Percentiles rank a stretch among this genome's conserved stretches.
These are phyloP conservation scores for Moesziomyces antarcticus DNA, from an alignment of 1,284 basidiomycete species.

Conservation along the genomic window DNA sequence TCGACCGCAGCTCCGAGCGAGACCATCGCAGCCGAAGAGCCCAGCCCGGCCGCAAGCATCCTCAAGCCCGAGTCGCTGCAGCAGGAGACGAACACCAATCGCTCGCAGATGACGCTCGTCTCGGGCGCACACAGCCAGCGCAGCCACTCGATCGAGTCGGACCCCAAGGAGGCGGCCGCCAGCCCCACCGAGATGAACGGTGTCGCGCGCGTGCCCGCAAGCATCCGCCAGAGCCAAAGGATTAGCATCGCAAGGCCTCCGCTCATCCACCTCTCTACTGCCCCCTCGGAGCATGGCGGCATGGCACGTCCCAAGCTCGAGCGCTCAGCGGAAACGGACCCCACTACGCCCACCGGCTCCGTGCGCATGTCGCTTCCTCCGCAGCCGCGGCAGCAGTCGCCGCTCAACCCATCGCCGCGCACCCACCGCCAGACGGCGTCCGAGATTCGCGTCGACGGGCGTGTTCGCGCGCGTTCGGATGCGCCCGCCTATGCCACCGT, in stretches of 20 bases:
- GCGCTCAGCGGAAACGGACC: constrained; percentile 31
- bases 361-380: constrained; percentile 24
- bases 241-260: constrained; percentile 28
- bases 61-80: constrained; percentile 10
- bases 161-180: constrained; percentile 3
- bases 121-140: constrained; percentile 25
- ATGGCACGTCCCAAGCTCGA: constrained; percentile 14
- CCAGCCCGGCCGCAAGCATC: constrained; percentile 19
- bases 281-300: constrained; percentile 12
- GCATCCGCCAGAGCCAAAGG: constrained; percentile 29
- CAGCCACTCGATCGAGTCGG: constrained; percentile 28
- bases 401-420: constrained; percentile 22
- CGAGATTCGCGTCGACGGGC: constrained; percentile 7
- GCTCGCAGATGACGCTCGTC: constrained; percentile 28
- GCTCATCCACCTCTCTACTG: constrained; percentile 31
- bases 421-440: constrained; percentile 15
- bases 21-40: background rate
- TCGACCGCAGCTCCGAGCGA: constrained; percentile 9
- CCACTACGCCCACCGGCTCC: constrained; percentile 10
- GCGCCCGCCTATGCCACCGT: constrained; percentile 12
- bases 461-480: constrained; percentile 23
- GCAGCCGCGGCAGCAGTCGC: constrained; percentile 23
- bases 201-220: constrained; percentile 12
- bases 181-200: background rate
- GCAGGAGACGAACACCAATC: constrained; percentile 5